Evolutionary conservation across 805 yeast species (phyloP), one percentile per base, ranked within the genome.

Genomic region (Metschnikowia koreensis): DNA sequence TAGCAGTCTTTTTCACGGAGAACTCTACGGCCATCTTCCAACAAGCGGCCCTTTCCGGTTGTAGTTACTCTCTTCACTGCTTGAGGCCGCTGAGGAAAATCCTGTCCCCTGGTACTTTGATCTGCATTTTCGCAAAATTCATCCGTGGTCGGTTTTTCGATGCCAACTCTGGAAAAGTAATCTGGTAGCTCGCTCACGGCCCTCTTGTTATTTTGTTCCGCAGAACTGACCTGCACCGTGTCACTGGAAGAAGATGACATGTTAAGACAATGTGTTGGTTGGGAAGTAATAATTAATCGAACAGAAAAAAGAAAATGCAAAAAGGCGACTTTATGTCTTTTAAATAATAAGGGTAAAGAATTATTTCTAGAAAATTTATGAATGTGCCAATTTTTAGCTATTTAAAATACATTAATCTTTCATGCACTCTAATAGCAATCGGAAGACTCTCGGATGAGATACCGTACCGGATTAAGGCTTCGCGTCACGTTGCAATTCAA

Each of bases 1-100:
- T 67, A 69, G 50, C 71, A 66, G 41, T 73, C 75, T 26, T 61
- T 62, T 48, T 70, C 76, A 28, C 59, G 59, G 41, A 66, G 56
- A 50, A 61, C 65, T 46, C 69, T 52, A 51, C 67, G 58, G 13
- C 68, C 68, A 42, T 66, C 68, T 3, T 53, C 58, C 39, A 60
- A 66, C 9, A 57, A 47, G 15, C 50, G 56, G 8, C 70, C 70
- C 12, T 27, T 50, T 0, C 56, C 56, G 2, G 52, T 50, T 22
- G 56, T 53, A 28, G 54, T 50, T 15, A 46, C 41, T 26, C 51
- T 46, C 28, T 48, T 44, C 16, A 53, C 51, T 33, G 56, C 15
- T 16, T 43, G 38, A 3, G 51, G 51, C 7, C 51, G 26, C 11
- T 27, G 28, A 3, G 48, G 48, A 2, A 27, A 22, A 9, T 42